These are phyloP conservation scores for Ustilago cynodontis DNA, from an alignment of 1,284 basidiomycete species.

Conservation along the genomic window DNA sequence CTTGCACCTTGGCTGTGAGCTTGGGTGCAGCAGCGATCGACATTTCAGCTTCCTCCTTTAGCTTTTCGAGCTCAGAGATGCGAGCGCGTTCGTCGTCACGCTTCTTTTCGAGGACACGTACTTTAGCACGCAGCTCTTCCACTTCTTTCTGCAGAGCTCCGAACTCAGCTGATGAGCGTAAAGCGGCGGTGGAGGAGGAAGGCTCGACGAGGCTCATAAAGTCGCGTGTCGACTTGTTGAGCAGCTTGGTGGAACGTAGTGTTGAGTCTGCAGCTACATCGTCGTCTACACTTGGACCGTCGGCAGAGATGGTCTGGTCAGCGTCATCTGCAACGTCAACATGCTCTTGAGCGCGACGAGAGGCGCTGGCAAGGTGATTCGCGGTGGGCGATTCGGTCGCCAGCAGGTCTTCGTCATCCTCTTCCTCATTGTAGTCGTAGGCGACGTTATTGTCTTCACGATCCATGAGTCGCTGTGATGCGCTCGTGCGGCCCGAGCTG, in stretches of 20 bases:
- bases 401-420: constrained; percentile 22
- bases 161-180: constrained; percentile 42
- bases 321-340: constrained; percentile 27
- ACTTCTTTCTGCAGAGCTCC: constrained; percentile 54
- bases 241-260: constrained; percentile 30
- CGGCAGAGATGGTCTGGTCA: constrained; percentile 39
- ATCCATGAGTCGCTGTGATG: constrained; percentile 30
- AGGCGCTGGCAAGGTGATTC: background rate
- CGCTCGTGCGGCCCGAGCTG: constrained; percentile 44
- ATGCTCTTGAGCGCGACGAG: constrained; percentile 7
- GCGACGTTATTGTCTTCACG: constrained; percentile 14
- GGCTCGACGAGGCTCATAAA: constrained; percentile 55
- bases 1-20: constrained; percentile 71
- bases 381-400: background rate
- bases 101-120: constrained; percentile 86
- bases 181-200: constrained; percentile 16
- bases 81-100: constrained; percentile 86
- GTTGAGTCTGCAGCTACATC: constrained; percentile 16
- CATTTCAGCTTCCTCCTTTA: constrained; percentile 83
- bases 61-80: constrained; percentile 85
- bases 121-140: constrained; percentile 82
- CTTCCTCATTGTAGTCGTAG: constrained; percentile 15
- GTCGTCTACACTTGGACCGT: background rate
- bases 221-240: constrained; percentile 50
- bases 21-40: constrained; percentile 85